Evolutionary conservation across 306 rosid species (phyloP), one percentile per base, ranked within the genome.

Genomic region (Castanospermum australe): DNA sequence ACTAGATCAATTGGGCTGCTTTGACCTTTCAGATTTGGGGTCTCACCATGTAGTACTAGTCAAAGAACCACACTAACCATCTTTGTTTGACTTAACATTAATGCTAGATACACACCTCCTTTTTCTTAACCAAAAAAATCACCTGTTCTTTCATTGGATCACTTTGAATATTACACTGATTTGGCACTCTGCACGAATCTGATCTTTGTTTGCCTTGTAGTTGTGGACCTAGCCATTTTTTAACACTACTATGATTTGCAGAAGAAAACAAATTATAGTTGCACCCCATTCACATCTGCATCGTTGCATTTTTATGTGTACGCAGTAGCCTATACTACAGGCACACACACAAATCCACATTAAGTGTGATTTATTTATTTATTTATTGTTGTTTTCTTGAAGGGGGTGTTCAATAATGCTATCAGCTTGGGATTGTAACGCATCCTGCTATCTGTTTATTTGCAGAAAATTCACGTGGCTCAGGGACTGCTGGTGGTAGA

Each of bases 381-480:
- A 4, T 62, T 15, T 72, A 6, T 24, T 11, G 54, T 62, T n/a
- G n/a, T 20, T 71, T 45, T 24, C 45, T 47, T 63, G n/a, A 44
- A 65, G 47, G 6, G 59, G 14, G 12, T 41, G 39, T 12, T 60
- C 44, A 20, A 39, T 17, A 17, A 42, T 41, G 36, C 76, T 67
- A 54, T 35, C 18, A 73, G 28, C 41, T 25, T 71, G 72, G 61
- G 10, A 65, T 21, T 24, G 64, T 67, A 44, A 67, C 64, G 9
- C 39, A 48, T 36, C 30, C 15, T 62, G 51, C 25, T 41, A 50
- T 68, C 28, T 38, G 10, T 5, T 73, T 50, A 13, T 83, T 72
- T 71, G 75, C 84, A 94, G 97, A 85, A 83, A 80, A 89, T 17
- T 42, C 55, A 42, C 60, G 65, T 21, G 80, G 71, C 21, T 61